Evolutionary conservation across 257 asterid genomes (phyloP).

Genomic region (Solanum rostratum): DNA sequence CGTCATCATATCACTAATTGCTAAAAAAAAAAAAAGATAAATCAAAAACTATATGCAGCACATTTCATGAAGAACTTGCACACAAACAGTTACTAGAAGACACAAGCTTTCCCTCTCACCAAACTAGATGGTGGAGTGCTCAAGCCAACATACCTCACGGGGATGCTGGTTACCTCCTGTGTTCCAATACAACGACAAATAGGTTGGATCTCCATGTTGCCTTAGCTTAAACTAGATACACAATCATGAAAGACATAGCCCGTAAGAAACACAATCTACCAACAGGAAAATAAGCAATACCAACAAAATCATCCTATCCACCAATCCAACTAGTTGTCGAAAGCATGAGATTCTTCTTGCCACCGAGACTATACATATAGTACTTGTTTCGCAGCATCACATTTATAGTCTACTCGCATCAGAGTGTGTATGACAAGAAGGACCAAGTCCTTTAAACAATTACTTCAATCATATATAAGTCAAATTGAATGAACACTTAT

Average conservation of each 20-base stretch:
- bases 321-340: slow-evolving; percentile 28
- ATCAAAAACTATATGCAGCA: not conserved
- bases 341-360: slow-evolving; percentile 21
- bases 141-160: not conserved
- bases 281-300: no score
- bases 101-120: not conserved
- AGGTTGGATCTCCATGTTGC: not conserved
- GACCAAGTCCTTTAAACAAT: no score
- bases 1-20: not conserved
- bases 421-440: no score
- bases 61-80: not conserved
- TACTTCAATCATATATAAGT: not conserved
- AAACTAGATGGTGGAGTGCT: not conserved
- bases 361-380: slow-evolving; percentile 15
- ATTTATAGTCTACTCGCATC: not conserved
- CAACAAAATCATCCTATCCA: no score
- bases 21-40: not conserved
- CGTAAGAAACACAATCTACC: slow-evolving; percentile 17
- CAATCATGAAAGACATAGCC: slow-evolving; percentile 6
- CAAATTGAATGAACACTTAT: not conserved
- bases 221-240: slow-evolving; percentile 18
- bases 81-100: not conserved
- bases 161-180: not conserved
- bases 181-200: not conserved
- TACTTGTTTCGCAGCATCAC: slow-evolving; percentile 8